phyloP scores from a whole-genome alignment of 73 alveolate species.

The Paramecium bursaria region DNA sequence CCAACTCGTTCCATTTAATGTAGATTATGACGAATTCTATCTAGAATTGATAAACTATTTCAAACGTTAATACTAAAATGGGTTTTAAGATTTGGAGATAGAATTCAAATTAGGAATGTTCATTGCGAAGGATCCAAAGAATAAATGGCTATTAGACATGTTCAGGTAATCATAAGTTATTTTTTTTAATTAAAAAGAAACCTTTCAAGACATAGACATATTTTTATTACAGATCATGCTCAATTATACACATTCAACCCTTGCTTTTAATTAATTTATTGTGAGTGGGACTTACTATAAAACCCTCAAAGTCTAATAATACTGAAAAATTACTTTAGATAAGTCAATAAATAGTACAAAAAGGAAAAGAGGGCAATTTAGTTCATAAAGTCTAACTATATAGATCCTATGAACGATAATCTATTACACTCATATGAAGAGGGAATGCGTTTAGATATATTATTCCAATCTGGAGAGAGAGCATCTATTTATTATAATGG shows the following conservation, averaged over 20 bases:
- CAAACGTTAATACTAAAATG: neutral
- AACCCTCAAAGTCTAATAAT: neutral
- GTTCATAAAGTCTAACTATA: too few species aligned
- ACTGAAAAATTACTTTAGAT: neutral
- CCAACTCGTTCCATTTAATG: neutral
- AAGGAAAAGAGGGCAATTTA: neutral
- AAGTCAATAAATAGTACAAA: neutral
- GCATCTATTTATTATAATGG: constrained; percentile 35
- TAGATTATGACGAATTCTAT: neutral
- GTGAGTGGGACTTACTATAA: neutral
- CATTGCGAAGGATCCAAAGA: neutral
- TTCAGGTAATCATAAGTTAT: neutral
- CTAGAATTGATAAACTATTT: neutral
- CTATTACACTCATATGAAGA: neutral
- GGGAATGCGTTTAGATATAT: constrained; percentile 33
- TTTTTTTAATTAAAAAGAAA: neutral
- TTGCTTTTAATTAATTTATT: neutral
- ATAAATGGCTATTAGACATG: neutral
- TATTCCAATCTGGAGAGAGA: constrained; percentile 6
- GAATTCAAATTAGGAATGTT: constrained; percentile 33
- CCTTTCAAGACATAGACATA: neutral
- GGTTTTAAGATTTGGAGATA: neutral
- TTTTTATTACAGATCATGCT: neutral
- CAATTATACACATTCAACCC: neutral
- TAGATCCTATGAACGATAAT: neutral